Percentiles rank a stretch among this genome's conserved stretches.
phyloP scores from a whole-genome alignment of 495 filamentous ascomycete genomes.

The Chaetomidium leptoderma region DNA sequence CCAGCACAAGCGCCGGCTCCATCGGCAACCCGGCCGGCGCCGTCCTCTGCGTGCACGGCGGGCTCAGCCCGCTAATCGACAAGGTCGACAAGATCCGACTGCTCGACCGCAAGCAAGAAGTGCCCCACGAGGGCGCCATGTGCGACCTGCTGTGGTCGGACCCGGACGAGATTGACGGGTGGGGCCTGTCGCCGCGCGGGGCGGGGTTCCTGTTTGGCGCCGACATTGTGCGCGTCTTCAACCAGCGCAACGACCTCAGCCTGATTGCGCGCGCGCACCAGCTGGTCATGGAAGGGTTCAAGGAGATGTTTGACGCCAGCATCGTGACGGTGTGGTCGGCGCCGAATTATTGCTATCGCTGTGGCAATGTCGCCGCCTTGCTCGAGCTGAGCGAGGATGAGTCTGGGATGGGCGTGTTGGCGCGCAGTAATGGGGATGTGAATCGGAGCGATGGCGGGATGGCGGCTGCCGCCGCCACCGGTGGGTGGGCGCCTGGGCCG shows the following conservation, averaged over 20 bases:
- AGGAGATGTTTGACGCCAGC: conserved; percentile 93
- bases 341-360: conserved; percentile 97
- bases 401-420: conserved; percentile 65
- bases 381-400: conserved; percentile 88
- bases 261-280: conserved; percentile 94
- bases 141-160: conserved; percentile 98
- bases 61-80: conserved; percentile 85
- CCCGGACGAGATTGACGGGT: conserved; percentile 96
- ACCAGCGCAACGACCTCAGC: conserved; percentile 84
- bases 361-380: conserved; percentile 94
- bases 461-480: conserved; percentile 12
- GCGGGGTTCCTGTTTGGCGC: conserved; percentile 95
- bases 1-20: conserved; percentile 60
- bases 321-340: conserved; percentile 98
- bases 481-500: not conserved
- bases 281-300: conserved; percentile 98
- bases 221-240: conserved; percentile 94
- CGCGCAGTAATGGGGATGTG: conserved; percentile 76
- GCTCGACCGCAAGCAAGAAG: conserved; percentile 95
- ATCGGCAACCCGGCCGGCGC: conserved; percentile 67
- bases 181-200: conserved; percentile 90
- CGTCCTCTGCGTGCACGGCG: conserved; percentile 93
- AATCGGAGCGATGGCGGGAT: conserved; percentile 45
- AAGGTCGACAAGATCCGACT: conserved; percentile 93
- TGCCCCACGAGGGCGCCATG: conserved; percentile 98